These are phyloP conservation scores for Candida methanosorbosa DNA, from an alignment of 805 yeast species.

Conservation along the genomic window DNA sequence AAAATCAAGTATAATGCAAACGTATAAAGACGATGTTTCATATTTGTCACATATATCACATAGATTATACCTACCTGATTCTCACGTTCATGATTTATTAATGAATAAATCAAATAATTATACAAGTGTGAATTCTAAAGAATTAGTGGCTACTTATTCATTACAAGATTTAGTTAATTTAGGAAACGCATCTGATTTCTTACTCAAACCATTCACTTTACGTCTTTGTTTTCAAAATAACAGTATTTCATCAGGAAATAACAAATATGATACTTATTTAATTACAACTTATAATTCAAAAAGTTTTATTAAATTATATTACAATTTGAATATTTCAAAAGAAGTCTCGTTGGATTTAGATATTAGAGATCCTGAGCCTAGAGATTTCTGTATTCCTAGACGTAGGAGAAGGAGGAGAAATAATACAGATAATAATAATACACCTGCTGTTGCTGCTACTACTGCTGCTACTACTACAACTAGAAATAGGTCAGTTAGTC, in stretches of 20 bases:
- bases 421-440: not conserved
- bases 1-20: too few relatives aligned
- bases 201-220: conserved; percentile 20
- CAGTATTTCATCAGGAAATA: conserved; percentile 17
- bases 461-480: not conserved
- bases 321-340: conserved; percentile 21
- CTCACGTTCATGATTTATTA: too few relatives aligned
- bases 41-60: too few relatives aligned
- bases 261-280: conserved; percentile 13
- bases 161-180: conserved; percentile 21
- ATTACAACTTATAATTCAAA: conserved; percentile 19
- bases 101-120: not conserved
- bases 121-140: not conserved
- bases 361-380: conserved; percentile 13
- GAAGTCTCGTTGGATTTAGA: conserved; percentile 26
- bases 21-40: too few relatives aligned
- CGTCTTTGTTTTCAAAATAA: conserved; percentile 20
- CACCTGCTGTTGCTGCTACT: not conserved
- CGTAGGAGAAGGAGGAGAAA: conserved; percentile 5
- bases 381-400: conserved; percentile 23
- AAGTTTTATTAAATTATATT: conserved; percentile 19
- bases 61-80: too few relatives aligned
- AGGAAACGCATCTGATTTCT: conserved; percentile 24
- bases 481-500: not conserved
- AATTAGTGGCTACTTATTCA: too few relatives aligned